phyloP scores from a whole-genome alignment of 495 filamentous ascomycete species.

The Endocarpon pusillum region DNA sequence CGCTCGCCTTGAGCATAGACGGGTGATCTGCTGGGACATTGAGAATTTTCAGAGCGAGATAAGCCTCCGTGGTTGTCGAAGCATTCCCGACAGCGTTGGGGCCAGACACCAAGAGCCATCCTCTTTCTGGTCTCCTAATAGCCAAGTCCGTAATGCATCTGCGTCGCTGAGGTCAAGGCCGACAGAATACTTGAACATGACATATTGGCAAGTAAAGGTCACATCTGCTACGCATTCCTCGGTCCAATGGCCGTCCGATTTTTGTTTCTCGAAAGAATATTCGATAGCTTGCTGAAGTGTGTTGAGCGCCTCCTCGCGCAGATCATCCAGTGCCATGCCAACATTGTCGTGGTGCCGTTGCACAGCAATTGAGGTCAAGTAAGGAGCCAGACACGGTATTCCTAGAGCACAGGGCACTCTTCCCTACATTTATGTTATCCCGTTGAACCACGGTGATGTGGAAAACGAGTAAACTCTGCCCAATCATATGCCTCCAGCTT shows the following conservation, averaged over 20 bases:
- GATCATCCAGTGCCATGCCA: too few relatives aligned
- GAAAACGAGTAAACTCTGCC: too few relatives aligned
- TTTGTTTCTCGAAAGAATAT: constrained; percentile 4
- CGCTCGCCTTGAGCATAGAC: constrained; percentile 15
- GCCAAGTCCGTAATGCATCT: constrained; percentile 4
- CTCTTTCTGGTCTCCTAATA: constrained; percentile 15
- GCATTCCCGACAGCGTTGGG: constrained; percentile 18
- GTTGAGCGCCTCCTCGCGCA: too few relatives aligned
- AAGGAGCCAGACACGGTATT: too few relatives aligned
- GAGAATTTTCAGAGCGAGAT: constrained; percentile 26
- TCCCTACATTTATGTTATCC: too few relatives aligned
- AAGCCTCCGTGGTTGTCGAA: constrained; percentile 22
- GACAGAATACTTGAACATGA: constrained; percentile 17
- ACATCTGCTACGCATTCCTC: constrained; percentile 18
- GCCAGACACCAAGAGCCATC: constrained; percentile 27
- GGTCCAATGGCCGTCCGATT: constrained; percentile 22
- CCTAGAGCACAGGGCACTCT: too few relatives aligned
- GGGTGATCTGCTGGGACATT: constrained; percentile 7
- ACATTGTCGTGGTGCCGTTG: too few relatives aligned
- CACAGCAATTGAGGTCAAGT: too few relatives aligned
- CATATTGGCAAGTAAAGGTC: constrained; percentile 22
- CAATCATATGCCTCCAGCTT: too few relatives aligned
- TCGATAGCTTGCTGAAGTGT: background rate
- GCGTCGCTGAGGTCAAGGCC: constrained; percentile 11
- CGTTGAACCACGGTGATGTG: too few relatives aligned